Conservation (phyloP, 2,329 filamentous ascomycete species). For the Daldinia eschscholtzii region DNA sequence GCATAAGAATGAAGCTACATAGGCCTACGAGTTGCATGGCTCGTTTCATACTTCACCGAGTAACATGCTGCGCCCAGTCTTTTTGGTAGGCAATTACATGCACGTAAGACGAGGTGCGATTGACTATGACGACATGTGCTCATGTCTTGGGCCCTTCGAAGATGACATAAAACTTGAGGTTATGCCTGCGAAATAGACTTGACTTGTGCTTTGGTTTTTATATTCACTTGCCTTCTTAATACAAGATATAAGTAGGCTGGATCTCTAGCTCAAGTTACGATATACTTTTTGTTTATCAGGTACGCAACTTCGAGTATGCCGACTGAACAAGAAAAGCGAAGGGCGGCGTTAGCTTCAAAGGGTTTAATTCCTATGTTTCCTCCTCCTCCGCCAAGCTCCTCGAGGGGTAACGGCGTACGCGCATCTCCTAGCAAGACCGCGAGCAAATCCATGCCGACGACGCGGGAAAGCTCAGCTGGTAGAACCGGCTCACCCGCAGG, state of each 20-base stretch:
- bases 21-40: background rate
- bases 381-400: constrained; percentile 1
- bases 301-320: constrained; percentile 19
- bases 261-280: background rate
- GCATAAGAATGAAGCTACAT: background rate
- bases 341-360: constrained; percentile 2
- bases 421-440: constrained; percentile 3
- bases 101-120: background rate
- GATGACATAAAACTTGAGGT: constrained; percentile 7
- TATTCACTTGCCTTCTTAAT: background rate
- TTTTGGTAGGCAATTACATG: constrained; percentile 8
- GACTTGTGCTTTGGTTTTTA: too few relatives aligned
- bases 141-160: background rate
- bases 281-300: background rate
- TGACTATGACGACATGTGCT: constrained; percentile 1
- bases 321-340: constrained; percentile 15
- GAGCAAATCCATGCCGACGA: constrained; percentile 5
- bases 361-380: background rate
- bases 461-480: background rate
- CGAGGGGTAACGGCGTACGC: constrained; percentile 8
- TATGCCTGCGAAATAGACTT: background rate
- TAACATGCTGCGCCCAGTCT: background rate
- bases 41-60: background rate
- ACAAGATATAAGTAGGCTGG: background rate
- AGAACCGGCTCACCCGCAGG: background rate